Evolutionary conservation across 495 filamentous ascomycete genomes (phyloP).

Genomic region (Daldinia childiae): DNA sequence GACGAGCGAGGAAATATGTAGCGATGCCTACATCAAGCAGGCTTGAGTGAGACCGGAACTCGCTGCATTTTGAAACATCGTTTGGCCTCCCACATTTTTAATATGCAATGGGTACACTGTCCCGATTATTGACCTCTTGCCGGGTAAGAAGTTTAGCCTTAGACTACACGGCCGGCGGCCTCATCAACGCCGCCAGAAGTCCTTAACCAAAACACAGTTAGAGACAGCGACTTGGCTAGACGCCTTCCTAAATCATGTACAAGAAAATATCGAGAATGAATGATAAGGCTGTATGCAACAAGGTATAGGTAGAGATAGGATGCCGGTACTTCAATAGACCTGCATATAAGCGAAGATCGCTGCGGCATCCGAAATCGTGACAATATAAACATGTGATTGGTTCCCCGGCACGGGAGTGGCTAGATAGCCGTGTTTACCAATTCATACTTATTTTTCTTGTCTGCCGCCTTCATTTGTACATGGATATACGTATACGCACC

Average conservation of each 20-base stretch:
- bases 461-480: background rate
- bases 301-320: background rate
- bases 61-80: background rate
- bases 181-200: background rate
- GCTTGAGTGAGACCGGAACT: slow-evolving; percentile 9
- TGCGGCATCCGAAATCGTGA: slow-evolving; percentile 1
- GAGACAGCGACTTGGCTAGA: too few relatives aligned
- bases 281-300: background rate
- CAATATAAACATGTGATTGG: slow-evolving; percentile 10
- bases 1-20: slow-evolving; percentile 13
- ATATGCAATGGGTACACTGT: background rate
- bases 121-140: background rate
- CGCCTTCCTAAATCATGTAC: too few relatives aligned
- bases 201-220: too few relatives aligned
- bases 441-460: background rate
- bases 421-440: background rate
- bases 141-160: background rate
- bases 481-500: background rate
- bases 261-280: background rate
- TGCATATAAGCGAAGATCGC: slow-evolving; percentile 32
- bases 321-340: slow-evolving; percentile 30
- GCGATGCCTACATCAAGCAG: slow-evolving; percentile 9
- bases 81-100: background rate
- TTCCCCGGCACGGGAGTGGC: background rate
- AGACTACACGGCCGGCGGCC: background rate